These are phyloP conservation scores for Citrus reticulata DNA, from an alignment of 345 rosid genomes.

Conservation along the genomic window DNA sequence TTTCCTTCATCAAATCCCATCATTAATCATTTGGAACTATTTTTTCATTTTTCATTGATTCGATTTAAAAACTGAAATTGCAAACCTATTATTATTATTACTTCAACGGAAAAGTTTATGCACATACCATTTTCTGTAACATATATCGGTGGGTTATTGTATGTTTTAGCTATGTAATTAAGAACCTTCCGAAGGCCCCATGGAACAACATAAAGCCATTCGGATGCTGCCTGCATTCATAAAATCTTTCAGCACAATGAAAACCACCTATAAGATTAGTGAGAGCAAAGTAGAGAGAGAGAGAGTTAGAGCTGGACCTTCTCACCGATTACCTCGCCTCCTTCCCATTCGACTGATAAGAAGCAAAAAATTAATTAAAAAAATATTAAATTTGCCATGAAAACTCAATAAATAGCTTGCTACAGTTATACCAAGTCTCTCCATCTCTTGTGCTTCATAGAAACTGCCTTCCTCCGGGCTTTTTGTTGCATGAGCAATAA, in stretches of 20 bases:
- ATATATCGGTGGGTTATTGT: constrained; percentile 61
- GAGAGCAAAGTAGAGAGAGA: background rate
- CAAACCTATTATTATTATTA: background rate
- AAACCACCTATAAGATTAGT: background rate
- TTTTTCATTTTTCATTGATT: too few species aligned
- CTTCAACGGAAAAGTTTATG: background rate
- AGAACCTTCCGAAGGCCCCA: constrained; percentile 84
- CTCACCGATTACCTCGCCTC: constrained; percentile 74
- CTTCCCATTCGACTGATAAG: constrained; percentile 63
- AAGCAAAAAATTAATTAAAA: constrained; percentile 15
- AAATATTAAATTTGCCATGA: background rate
- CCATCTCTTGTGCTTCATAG: constrained; percentile 61
- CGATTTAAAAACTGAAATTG: background rate
- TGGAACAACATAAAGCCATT: constrained; percentile 86
- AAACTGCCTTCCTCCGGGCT: constrained; percentile 38
- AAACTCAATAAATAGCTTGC: background rate
- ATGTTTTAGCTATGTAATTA: constrained; percentile 53
- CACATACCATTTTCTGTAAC: constrained; percentile 78
- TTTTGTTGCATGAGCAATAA: constrained; percentile 51
- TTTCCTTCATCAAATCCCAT: too few species aligned
- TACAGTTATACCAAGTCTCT: constrained; percentile 49
- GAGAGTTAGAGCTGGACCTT: constrained; percentile 39
- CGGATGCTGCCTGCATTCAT: constrained; percentile 78
- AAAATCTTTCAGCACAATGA: constrained; percentile 17
- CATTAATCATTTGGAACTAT: too few species aligned